phyloP scores from a whole-genome alignment of 1,284 basidiomycete genomes.

The Heterobasidion occidentale region DNA sequence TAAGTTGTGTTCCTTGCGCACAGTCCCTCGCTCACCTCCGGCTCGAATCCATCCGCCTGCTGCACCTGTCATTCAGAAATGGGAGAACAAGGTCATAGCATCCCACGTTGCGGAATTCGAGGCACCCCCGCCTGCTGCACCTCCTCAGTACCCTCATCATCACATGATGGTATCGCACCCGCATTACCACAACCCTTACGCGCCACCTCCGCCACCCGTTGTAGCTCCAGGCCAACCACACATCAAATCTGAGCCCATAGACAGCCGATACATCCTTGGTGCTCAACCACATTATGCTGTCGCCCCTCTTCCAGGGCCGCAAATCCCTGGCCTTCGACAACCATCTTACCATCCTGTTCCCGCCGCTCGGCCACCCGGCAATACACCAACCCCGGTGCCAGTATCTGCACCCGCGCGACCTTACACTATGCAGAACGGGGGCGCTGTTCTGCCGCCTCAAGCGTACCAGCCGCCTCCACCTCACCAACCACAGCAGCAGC shows the following conservation, averaged over 20 bases:
- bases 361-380: constrained; percentile 6
- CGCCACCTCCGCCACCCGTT: constrained; percentile 22
- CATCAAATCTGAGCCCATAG: constrained; percentile 63
- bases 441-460: constrained; percentile 1
- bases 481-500: constrained; percentile 12
- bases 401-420: neutral
- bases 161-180: constrained; percentile 16
- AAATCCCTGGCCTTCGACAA: constrained; percentile 16
- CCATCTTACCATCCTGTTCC: constrained; percentile 4
- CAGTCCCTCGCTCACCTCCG: neutral
- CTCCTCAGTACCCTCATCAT: constrained; percentile 31
- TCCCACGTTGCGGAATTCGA: constrained; percentile 95
- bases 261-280: constrained; percentile 53
- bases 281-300: constrained; percentile 40
- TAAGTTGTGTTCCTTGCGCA: constrained; percentile 33
- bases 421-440: neutral
- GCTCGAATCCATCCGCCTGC: no score
- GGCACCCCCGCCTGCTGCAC: constrained; percentile 31
- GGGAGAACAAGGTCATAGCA: constrained; percentile 88
- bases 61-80: constrained; percentile 53
- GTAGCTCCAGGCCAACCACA: constrained; percentile 27
- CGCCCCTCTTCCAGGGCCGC: constrained; percentile 59
- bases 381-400: constrained; percentile 6
- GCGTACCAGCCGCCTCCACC: constrained; percentile 5
- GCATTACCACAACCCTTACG: constrained; percentile 22